Conservation (phyloP, 2,329 filamentous ascomycete genomes). For the Aspergillus chevalieri region DNA sequence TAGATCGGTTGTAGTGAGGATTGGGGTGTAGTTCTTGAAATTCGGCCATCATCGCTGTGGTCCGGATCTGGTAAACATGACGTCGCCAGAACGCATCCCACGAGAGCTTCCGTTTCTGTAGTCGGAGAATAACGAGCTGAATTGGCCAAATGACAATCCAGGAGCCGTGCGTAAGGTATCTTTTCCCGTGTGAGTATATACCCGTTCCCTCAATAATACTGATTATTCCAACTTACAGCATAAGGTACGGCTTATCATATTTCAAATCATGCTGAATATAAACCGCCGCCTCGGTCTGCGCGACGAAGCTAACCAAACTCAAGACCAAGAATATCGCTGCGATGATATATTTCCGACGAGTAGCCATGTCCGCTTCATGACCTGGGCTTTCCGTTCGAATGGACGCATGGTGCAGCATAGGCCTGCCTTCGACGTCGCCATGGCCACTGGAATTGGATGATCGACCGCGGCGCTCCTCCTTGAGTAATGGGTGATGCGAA, state of each 20-base stretch:
- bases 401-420: conserved; percentile 45
- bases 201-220: not conserved
- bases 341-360: conserved; percentile 77
- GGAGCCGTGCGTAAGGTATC: conserved; percentile 86
- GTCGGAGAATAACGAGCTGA: conserved; percentile 71
- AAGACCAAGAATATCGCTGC: conserved; percentile 76
- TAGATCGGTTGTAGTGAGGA: conserved; percentile 37
- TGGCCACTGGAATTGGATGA: conserved; percentile 24
- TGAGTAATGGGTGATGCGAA: conserved; percentile 50
- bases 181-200: conserved; percentile 18
- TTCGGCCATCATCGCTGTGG: conserved; percentile 79
- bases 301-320: conserved; percentile 78
- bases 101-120: conserved; percentile 70
- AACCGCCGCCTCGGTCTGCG: conserved; percentile 92
- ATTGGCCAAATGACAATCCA: conserved; percentile 86
- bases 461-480: conserved; percentile 38
- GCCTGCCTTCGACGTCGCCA: conserved; percentile 29
- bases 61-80: conserved; percentile 57
- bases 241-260: conserved; percentile 99
- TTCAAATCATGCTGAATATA: conserved; percentile 88
- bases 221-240: conserved; percentile 60
- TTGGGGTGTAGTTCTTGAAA: conserved; percentile 64
- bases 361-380: conserved; percentile 56
- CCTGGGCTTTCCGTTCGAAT: conserved; percentile 75
- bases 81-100: conserved; percentile 83